phyloP scores from a whole-genome alignment of 805 yeast genomes.

The Pichia membranifaciens region DNA sequence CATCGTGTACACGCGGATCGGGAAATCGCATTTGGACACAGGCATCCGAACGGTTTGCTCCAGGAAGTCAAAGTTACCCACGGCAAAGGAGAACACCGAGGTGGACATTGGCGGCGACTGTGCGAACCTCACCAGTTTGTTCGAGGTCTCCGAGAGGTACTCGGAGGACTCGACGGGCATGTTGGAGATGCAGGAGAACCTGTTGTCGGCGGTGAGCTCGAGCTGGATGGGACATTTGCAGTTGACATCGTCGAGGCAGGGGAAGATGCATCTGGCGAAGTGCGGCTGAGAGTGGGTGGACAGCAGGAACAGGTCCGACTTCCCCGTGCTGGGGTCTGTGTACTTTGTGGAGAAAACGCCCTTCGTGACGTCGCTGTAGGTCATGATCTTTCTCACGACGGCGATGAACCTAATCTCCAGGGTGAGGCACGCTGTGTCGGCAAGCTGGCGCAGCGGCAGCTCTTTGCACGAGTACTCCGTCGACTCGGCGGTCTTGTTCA shows the following conservation, averaged over 20 bases:
- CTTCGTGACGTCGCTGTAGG: conserved; percentile 49
- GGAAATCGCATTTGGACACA: conserved; percentile 26
- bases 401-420: conserved; percentile 42
- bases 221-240: conserved; percentile 48
- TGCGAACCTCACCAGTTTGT: conserved; percentile 39
- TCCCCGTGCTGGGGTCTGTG: conserved; percentile 43
- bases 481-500: conserved; percentile 35
- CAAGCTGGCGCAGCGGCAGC: conserved; percentile 19
- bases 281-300: conserved; percentile 73
- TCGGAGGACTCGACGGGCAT: conserved; percentile 30
- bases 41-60: conserved; percentile 31
- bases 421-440: not conserved
- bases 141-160: conserved; percentile 13
- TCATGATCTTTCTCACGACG: conserved; percentile 42
- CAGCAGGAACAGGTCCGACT: conserved; percentile 44
- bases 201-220: conserved; percentile 38
- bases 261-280: conserved; percentile 57
- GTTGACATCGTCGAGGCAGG: conserved; percentile 63
- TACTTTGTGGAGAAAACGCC: conserved; percentile 70
- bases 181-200: conserved; percentile 49
- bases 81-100: conserved; percentile 59
- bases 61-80: conserved; percentile 60
- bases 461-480: conserved; percentile 28
- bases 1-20: conserved; percentile 51
- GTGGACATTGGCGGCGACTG: conserved; percentile 55